Percentiles rank a stretch among this genome's conserved stretches.
These are phyloP conservation scores for Somion occarium DNA, from an alignment of 1,284 basidiomycete species.

Conservation along the genomic window DNA sequence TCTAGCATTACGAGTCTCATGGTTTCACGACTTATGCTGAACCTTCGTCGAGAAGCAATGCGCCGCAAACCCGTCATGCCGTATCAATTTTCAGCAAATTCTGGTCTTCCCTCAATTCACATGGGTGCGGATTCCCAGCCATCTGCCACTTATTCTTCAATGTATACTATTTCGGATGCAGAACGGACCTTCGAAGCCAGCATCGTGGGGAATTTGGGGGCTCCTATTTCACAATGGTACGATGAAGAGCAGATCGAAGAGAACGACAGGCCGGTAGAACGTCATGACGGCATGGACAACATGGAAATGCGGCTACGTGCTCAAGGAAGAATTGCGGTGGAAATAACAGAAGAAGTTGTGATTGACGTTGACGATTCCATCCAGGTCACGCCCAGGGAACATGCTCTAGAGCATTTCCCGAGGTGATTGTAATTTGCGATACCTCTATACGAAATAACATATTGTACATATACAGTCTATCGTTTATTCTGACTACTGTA, in stretches of 20 bases:
- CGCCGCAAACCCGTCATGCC: constrained; percentile 13
- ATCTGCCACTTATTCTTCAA: not conserved
- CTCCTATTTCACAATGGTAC: constrained; percentile 11
- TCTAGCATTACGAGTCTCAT: constrained; percentile 23
- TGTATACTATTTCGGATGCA: not conserved
- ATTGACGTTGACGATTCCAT: not conserved
- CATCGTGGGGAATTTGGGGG: constrained; percentile 23
- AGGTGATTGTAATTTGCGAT: too few species aligned
- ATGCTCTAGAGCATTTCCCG: too few species aligned
- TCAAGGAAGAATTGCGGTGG: constrained; percentile 1
- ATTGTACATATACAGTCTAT: too few species aligned
- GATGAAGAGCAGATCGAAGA: constrained; percentile 7
- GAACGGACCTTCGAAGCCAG: constrained; percentile 16
- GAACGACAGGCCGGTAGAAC: not conserved
- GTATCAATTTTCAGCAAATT: not conserved
- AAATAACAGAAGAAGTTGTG: constrained; percentile 5
- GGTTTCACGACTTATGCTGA: constrained; percentile 26
- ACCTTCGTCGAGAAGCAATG: constrained; percentile 19
- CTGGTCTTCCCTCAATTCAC: constrained; percentile 2
- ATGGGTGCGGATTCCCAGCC: constrained; percentile 6
- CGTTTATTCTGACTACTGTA: too few species aligned
- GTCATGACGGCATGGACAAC: not conserved
- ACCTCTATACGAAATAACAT: too few species aligned
- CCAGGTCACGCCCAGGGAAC: not conserved
- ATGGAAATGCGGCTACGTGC: not conserved